phyloP scores from a whole-genome alignment of 352 stramenopile species.

The Globisporangium middletonii region DNA sequence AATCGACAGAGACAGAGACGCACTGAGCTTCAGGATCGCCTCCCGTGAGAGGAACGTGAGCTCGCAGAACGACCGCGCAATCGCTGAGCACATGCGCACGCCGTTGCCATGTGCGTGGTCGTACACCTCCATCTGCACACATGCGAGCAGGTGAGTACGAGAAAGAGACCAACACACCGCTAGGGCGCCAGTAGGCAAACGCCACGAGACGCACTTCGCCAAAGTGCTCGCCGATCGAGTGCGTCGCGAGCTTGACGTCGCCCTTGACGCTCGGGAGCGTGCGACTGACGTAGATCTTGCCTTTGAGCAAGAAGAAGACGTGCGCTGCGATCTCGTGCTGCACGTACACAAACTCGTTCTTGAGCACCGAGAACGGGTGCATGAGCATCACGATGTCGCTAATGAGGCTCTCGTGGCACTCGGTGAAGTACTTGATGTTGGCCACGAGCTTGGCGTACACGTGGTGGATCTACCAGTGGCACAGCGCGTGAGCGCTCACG shows the following conservation, averaged over 20 bases:
- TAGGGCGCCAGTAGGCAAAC: no score
- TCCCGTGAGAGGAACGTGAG: slow-evolving; percentile 77
- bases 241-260: slow-evolving; percentile 39
- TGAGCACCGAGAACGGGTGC: slow-evolving; percentile 65
- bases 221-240: slow-evolving; percentile 66
- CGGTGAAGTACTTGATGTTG: slow-evolving; percentile 61
- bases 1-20: slow-evolving; percentile 5
- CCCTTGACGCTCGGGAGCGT: slow-evolving; percentile 30
- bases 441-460: slow-evolving; percentile 63
- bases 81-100: slow-evolving; percentile 77
- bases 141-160: no score
- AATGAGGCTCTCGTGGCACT: slow-evolving; percentile 75
- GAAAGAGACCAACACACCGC: background rate
- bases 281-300: slow-evolving; percentile 62
- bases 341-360: slow-evolving; percentile 74
- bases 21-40: slow-evolving; percentile 69
- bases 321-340: slow-evolving; percentile 82
- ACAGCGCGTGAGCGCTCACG: background rate
- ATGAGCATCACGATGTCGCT: slow-evolving; percentile 83
- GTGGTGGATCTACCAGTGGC: slow-evolving; percentile 54
- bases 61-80: slow-evolving; percentile 74
- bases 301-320: slow-evolving; percentile 81
- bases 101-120: slow-evolving; percentile 71
- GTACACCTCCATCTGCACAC: slow-evolving; percentile 66
- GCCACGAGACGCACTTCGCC: slow-evolving; percentile 41